phyloP scores from a whole-genome alignment of 345 rosid species.

The Pugionium dolabratum region DNA sequence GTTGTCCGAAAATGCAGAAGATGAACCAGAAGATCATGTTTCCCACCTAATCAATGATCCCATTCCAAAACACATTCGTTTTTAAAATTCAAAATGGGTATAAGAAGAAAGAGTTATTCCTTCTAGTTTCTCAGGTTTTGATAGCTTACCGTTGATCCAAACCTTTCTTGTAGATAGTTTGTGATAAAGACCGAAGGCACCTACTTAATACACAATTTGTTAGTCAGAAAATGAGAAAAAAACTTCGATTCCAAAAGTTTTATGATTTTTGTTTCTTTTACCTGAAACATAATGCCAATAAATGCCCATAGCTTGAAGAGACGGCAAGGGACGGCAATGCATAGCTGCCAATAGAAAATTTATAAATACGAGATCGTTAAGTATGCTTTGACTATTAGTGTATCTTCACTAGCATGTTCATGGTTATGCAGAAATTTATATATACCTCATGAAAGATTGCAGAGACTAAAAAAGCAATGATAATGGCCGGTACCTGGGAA shows the following conservation, averaged over 20 bases:
- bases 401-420: not conserved
- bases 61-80: conserved; percentile 23
- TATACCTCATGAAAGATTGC: conserved; percentile 96
- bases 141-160: conserved; percentile 73
- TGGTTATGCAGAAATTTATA: conserved; percentile 10
- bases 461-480: conserved; percentile 80
- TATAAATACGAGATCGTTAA: not conserved
- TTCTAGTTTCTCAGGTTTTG: conserved; percentile 7
- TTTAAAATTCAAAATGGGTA: not conserved
- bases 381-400: not conserved
- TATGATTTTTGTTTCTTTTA: conserved; percentile 21
- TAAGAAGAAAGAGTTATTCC: not conserved
- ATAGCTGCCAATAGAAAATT: conserved; percentile 53
- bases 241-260: not conserved
- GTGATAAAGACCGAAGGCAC: conserved; percentile 87
- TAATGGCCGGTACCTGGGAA: conserved; percentile 65
- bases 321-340: conserved; percentile 96
- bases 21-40: conserved; percentile 94
- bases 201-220: conserved; percentile 40
- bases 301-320: conserved; percentile 94
- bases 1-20: conserved; percentile 96
- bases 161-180: conserved; percentile 69
- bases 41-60: conserved; percentile 63
- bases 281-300: conserved; percentile 97
- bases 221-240: conserved; percentile 17